Evolutionary conservation across 75 land plant species (phyloP).

Genomic region (Pinus albicaulis): DNA sequence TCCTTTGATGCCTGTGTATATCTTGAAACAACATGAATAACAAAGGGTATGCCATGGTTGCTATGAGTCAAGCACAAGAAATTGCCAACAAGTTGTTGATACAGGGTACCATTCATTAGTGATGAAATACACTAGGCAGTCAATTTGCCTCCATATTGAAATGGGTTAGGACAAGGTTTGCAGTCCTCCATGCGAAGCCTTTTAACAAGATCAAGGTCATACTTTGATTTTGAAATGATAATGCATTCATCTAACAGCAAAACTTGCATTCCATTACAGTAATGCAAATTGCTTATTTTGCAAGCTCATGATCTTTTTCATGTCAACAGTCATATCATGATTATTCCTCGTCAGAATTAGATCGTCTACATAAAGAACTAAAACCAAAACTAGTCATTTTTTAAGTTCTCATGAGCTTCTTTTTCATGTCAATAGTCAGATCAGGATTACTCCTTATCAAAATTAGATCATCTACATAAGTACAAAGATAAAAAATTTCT

Average conservation of each 20-base stretch:
- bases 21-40: neutral
- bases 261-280: neutral
- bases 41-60: neutral
- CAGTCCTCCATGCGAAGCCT: neutral
- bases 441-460: neutral
- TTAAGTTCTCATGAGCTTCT: neutral
- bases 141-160: neutral
- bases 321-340: no score
- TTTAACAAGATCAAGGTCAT: no score
- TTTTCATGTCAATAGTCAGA: neutral
- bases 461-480: neutral
- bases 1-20: neutral
- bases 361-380: neutral
- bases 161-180: neutral
- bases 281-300: neutral
- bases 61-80: neutral
- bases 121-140: neutral
- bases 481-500: neutral
- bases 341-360: no score
- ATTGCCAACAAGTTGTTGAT: neutral
- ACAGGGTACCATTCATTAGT: neutral
- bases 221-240: neutral
- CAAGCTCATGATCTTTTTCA: neutral
- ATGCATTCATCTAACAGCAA: neutral
- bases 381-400: neutral